A percentile compares a stretch with the other conserved stretches of the same genome.
Evolutionary conservation across 169 alveolate species (phyloP).

Genomic region (Cryptosporidium baileyi): DNA sequence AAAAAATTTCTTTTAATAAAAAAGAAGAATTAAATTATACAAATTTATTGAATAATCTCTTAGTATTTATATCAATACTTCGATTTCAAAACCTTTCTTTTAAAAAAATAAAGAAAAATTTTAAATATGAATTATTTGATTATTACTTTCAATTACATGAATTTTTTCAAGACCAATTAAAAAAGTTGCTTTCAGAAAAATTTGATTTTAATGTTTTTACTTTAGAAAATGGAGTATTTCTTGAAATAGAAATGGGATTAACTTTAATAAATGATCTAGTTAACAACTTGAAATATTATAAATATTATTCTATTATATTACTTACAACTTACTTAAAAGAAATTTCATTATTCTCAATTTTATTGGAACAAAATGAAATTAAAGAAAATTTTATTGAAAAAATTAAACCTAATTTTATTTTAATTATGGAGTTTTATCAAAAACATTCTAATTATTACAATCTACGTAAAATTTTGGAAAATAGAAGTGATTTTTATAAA

Average conservation of each 20-base stretch:
- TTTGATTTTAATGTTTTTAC: not conserved
- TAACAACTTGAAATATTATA: not conserved
- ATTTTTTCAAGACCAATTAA: not conserved
- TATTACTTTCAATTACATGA: not conserved
- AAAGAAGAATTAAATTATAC: not conserved
- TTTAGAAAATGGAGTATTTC: slow-evolving; percentile 13
- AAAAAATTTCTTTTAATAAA: not conserved
- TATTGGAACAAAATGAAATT: not conserved
- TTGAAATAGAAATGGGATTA: slow-evolving; percentile 36
- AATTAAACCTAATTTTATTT: not conserved
- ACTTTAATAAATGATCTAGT: not conserved
- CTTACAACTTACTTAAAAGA: slow-evolving; percentile 29
- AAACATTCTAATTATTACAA: not conserved
- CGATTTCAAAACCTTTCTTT: not conserved
- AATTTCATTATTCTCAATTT: not conserved
- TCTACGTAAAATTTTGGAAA: no score
- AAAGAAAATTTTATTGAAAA: not conserved
- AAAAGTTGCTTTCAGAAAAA: not conserved
- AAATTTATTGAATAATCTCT: not conserved
- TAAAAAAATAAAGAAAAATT: not conserved
- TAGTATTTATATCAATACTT: not conserved
- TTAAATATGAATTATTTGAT: not conserved
- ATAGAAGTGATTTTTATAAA: no score
- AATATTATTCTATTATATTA: not conserved
- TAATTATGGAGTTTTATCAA: not conserved